Base-by-base conservation (phyloP, 768 basidiomycete species). In the Clitopilus passeckerianus region DNA sequence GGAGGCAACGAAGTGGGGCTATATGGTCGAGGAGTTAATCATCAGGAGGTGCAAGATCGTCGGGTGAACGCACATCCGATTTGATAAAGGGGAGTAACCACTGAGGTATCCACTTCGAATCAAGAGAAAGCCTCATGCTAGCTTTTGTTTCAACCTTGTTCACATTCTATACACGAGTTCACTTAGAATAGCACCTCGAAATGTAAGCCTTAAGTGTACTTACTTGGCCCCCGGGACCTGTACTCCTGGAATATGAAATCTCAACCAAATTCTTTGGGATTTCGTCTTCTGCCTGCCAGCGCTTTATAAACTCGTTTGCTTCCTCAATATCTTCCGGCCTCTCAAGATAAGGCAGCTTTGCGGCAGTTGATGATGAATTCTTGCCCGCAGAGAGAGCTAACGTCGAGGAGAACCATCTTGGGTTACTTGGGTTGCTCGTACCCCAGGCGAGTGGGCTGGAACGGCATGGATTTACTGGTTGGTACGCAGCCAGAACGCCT, bases 121-220 rank as follows among this genome's bases (percentile, higher is more conserved):
- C 74, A 8, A 90, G 54, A 6, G 77, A 70, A 64, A 87, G 90
- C 43, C 87, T 78, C 15, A 88, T 64, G 0, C 84, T 86, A 0
- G 83, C 89, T 68, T 93, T 93, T 14, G 91, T 93, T 60, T 90
- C 92, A n/a, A 93, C 82, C 73, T 92, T 93, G 67, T 93, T 93
- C 37, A 93, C 91, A 63, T 93, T 91, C 90, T 93, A 64, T 14
- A 59, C 34, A 34, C 18, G 37, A 37, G 52, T 12, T 18, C 43
- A 20, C 44, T 14, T 34, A 24, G 16, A 56, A 16, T 37, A 24
- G 27, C 41, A 56, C 33, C 23, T 44, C 27, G 37, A 35, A 18
- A 30, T 24, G 35, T 57, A 33, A 34, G n/a, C 16, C 54, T 20
- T 22, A 53, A 57, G 15, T 22, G 43, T 16, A 64, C 75, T 43